phyloP scores from a whole-genome alignment of 257 asterid species.

The Solanum sitiens region DNA sequence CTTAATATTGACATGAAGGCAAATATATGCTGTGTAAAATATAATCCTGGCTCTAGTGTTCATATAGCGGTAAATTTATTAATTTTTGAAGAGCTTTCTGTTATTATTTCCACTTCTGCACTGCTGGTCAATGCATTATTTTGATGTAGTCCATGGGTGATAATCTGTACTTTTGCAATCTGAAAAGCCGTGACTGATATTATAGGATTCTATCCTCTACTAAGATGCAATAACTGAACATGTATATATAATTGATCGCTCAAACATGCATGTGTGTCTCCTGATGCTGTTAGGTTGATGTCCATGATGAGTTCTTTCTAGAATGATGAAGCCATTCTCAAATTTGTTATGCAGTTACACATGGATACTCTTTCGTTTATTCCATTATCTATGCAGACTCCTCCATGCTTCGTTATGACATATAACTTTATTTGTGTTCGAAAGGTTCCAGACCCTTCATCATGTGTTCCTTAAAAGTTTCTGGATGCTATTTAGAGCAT shows the following conservation, averaged over 20 bases:
- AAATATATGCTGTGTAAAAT: conserved; percentile 37
- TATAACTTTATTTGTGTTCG: neutral
- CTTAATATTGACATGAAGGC: conserved; percentile 39
- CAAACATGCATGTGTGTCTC: neutral
- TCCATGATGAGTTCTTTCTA: neutral
- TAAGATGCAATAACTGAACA: neutral
- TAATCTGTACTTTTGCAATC: neutral
- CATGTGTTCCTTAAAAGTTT: neutral
- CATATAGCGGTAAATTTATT: conserved; percentile 21
- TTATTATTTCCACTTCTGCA: neutral
- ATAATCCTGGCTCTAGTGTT: conserved; percentile 33
- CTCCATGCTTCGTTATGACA: neutral
- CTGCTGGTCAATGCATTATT: neutral
- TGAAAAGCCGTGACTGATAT: neutral
- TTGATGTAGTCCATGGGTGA: neutral
- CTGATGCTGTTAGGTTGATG: neutral
- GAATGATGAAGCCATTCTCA: neutral
- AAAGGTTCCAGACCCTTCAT: neutral
- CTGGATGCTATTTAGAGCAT: neutral
- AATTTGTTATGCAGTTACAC: neutral
- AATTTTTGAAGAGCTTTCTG: neutral
- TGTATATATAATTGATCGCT: neutral
- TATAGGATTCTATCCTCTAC: neutral
- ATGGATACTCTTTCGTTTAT: neutral
- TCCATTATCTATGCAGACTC: neutral